Conservation (phyloP, 192 early-diverging fungal genomes). For the Mortierella alpina region DNA sequence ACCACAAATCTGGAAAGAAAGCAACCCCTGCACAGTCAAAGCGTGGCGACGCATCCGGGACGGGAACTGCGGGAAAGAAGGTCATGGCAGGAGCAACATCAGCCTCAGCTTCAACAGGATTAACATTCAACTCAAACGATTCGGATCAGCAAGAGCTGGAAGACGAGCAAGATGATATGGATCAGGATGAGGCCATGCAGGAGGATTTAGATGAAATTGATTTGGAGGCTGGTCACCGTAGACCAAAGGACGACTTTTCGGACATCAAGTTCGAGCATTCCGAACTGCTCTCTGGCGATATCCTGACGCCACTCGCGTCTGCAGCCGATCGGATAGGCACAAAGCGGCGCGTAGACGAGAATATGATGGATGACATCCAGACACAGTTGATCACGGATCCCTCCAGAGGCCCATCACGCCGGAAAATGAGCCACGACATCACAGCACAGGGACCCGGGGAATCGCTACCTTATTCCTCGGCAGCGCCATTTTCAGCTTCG, state of each 20-base stretch:
- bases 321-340: constrained; percentile 24
- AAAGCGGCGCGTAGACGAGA: constrained; percentile 33
- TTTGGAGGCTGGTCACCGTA: constrained; percentile 37
- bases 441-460: neutral
- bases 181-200: constrained; percentile 19
- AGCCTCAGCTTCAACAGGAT: neutral
- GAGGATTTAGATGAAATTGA: constrained; percentile 42
- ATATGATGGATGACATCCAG: constrained; percentile 37
- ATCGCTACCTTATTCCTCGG: neutral
- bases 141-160: constrained; percentile 19
- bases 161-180: constrained; percentile 28
- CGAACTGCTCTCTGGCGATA: constrained; percentile 29
- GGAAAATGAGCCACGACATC: constrained; percentile 53
- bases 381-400: constrained; percentile 12
- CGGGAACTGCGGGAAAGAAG: constrained; percentile 1
- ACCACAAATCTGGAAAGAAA: constrained; percentile 50
- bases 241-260: constrained; percentile 10
- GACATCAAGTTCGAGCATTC: constrained; percentile 22
- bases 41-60: neutral
- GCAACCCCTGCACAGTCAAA: constrained; percentile 5
- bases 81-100: neutral
- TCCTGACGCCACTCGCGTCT: constrained; percentile 21
- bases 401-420: constrained; percentile 40
- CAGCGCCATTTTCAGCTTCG: neutral
- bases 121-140: neutral